Base-by-base conservation (phyloP, 257 asterid genomes). In the Prunella vulgaris region DNA sequence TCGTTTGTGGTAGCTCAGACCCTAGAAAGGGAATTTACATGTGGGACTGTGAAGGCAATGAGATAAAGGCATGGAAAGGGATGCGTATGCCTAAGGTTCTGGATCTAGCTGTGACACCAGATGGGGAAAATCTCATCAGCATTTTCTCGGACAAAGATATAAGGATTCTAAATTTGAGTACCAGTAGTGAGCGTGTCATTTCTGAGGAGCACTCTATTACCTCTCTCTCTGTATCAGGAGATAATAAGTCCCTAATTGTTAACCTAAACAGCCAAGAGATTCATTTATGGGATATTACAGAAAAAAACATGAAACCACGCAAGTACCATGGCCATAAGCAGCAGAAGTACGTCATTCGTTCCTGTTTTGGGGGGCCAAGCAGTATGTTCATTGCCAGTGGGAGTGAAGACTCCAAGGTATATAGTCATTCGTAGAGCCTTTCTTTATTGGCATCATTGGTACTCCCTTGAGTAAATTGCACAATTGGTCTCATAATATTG, bases 261-360 rank as follows among this genome's bases (percentile, higher is more conserved):
- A 93, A 90, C 85, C 98, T 93, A 30, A 93, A 93, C 61, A 90
- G 96, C 79, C 97, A 93, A 80, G 95, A 88, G 84, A 93, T 93
- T 67, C 98, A 90, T 72, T 71, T 93, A 87, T 93, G 98, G 98
- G 97, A 85, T 75, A 70, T 93, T 32, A 78, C 84, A 3, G 84
- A 87, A 37, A 53, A 74, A 35, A 74, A 80, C 89, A 49, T 9
- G 58, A 77, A 80, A 67, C 95, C 98, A 13, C 61, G 64, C 56
- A 84, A 81, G 79, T 93, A 80, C 77, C 72, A 70, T 18, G 97
- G 98, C 73, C 98, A 93, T 80, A 83, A 17, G 83, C 98, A 90
- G 67, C 85, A 84, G 24, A 84, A 84, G 68, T 93, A 90, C 22
- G 97, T 93, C 68, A 93, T 93, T 62, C 84, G 98, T n/a, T 93